phyloP scores from a whole-genome alignment of 345 rosid genomes.

The Melaleuca alternifolia region DNA sequence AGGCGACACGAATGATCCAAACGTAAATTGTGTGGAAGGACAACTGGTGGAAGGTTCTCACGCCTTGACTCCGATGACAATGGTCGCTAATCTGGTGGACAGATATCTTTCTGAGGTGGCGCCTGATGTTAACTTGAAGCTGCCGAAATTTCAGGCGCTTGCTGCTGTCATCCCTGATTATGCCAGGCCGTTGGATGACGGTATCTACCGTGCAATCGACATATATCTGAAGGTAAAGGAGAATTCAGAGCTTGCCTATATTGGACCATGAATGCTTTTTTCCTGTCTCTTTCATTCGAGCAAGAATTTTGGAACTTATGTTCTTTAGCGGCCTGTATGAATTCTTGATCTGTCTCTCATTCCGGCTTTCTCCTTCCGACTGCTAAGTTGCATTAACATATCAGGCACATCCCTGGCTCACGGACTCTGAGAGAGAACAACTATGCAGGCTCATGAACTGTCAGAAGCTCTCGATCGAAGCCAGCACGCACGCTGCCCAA shows the following conservation, averaged over 20 bases:
- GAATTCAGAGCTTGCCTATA: neutral
- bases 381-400: neutral
- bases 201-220: slow-evolving; percentile 84
- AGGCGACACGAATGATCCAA: slow-evolving; percentile 13
- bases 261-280: neutral
- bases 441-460: slow-evolving; percentile 73
- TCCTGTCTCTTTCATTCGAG: neutral
- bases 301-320: no score
- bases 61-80: slow-evolving; percentile 39
- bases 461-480: slow-evolving; percentile 87
- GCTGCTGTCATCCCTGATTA: slow-evolving; percentile 64
- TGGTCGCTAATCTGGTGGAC: slow-evolving; percentile 75
- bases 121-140: slow-evolving; percentile 75
- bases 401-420: slow-evolving; percentile 93
- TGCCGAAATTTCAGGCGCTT: slow-evolving; percentile 56
- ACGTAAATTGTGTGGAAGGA: slow-evolving; percentile 18
- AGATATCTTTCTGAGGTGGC: slow-evolving; percentile 90
- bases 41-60: slow-evolving; percentile 40
- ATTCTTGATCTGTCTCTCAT: neutral
- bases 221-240: slow-evolving; percentile 67
- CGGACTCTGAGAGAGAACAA: slow-evolving; percentile 70
- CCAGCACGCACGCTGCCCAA: slow-evolving; percentile 87
- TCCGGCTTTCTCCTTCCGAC: neutral
- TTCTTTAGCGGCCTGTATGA: neutral
- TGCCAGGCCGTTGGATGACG: slow-evolving; percentile 72